phyloP scores from a whole-genome alignment of 257 asterid species.

The Buddleja alternifolia region DNA sequence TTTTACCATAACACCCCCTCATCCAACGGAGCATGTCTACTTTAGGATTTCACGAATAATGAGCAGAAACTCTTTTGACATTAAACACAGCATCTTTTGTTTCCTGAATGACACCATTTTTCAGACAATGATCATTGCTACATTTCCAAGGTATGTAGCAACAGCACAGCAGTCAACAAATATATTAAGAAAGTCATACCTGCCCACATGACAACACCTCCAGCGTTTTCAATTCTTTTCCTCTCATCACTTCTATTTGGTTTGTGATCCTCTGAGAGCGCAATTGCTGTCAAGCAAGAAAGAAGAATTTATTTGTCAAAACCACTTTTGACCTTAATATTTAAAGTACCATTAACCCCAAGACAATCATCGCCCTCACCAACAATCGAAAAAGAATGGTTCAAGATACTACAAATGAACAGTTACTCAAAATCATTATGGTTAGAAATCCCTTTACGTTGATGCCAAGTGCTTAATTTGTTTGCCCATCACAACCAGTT shows the following conservation, averaged over 20 bases:
- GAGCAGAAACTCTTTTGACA: background rate
- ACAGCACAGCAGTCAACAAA: background rate
- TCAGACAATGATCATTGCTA: conserved; percentile 8
- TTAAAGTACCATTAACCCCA: conserved; percentile 9
- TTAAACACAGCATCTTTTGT: background rate
- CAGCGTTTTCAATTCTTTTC: conserved; percentile 96
- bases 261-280: conserved; percentile 97
- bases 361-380: background rate
- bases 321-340: background rate
- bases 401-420: background rate
- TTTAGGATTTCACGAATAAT: too few species aligned
- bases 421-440: conserved; percentile 1
- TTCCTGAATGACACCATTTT: conserved; percentile 14
- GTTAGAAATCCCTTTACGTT: conserved; percentile 16
- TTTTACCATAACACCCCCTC: too few species aligned
- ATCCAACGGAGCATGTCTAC: too few species aligned
- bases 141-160: conserved; percentile 15
- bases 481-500: conserved; percentile 5
- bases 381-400: background rate
- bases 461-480: conserved; percentile 13
- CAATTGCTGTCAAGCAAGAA: conserved; percentile 69
- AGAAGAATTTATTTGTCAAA: conserved; percentile 16
- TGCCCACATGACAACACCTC: conserved; percentile 99
- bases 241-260: conserved; percentile 98
- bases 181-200: conserved; percentile 51